Evolutionary conservation across 257 asterid genomes (phyloP).

Genomic region (Avicennia marina): DNA sequence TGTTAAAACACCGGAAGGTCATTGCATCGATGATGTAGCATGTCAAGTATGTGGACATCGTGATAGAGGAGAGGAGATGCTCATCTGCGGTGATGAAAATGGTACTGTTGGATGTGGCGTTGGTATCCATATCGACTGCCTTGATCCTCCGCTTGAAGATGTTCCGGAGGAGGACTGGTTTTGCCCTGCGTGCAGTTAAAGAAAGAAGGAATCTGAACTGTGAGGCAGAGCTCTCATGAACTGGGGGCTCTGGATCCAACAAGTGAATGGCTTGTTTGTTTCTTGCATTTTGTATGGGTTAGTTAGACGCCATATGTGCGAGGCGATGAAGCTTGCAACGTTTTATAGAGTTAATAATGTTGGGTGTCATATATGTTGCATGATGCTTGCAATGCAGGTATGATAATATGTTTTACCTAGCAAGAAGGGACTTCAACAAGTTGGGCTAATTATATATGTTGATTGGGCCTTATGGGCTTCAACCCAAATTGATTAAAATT

Average conservation of each 20-base stretch:
- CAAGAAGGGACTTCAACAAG: no score
- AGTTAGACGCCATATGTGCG: no score
- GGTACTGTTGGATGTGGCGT: conserved; percentile 61
- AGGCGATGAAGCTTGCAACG: no score
- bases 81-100: conserved; percentile 62
- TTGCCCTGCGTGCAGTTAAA: conserved; percentile 34
- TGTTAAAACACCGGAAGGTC: conserved; percentile 23
- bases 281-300: no score
- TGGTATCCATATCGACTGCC: conserved; percentile 60
- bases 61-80: conserved; percentile 73
- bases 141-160: conserved; percentile 64
- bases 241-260: not conserved
- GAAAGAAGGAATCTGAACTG: not conserved
- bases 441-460: no score
- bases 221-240: not conserved
- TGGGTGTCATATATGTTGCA: no score
- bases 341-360: no score
- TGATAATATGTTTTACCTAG: no score
- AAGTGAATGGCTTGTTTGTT: not conserved
- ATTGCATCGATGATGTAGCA: conserved; percentile 26
- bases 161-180: conserved; percentile 75
- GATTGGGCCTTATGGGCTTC: no score
- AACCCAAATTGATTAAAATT: no score
- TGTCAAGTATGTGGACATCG: conserved; percentile 49
- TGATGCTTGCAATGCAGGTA: no score